These are phyloP conservation scores for Chernovozyma sophiae-reginae DNA, from an alignment of 1,139 yeast species.

Conservation along the genomic window DNA sequence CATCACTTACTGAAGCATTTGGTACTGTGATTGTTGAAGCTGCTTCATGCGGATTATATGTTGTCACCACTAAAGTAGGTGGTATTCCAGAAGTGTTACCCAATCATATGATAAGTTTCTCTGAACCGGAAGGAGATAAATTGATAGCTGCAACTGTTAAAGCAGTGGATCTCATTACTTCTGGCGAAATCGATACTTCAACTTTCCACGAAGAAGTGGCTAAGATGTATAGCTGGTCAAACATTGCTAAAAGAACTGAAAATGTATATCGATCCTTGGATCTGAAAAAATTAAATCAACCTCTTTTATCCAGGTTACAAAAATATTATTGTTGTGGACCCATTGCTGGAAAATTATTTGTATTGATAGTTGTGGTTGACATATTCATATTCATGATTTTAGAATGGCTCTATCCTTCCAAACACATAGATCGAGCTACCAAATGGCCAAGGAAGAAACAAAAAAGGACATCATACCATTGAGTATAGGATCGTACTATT, in stretches of 20 bases:
- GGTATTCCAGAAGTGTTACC: conserved; percentile 98
- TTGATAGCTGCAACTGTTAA: conserved; percentile 62
- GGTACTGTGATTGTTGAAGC: conserved; percentile 98
- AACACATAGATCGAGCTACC: conserved; percentile 61
- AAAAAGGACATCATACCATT: neutral
- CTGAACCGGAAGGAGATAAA: conserved; percentile 79
- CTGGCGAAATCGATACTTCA: conserved; percentile 63
- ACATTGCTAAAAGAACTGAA: conserved; percentile 84
- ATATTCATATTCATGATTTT: conserved; percentile 57
- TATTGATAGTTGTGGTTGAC: conserved; percentile 76
- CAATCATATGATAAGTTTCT: conserved; percentile 86
- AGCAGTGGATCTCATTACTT: conserved; percentile 58
- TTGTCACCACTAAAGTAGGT: conserved; percentile 94
- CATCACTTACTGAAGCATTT: conserved; percentile 94
- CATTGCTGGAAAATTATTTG: conserved; percentile 82
- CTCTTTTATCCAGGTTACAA: conserved; percentile 46
- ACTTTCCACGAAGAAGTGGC: conserved; percentile 75
- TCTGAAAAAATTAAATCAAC: conserved; percentile 38
- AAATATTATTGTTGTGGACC: conserved; percentile 72
- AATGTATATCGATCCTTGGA: conserved; percentile 65
- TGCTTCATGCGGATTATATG: conserved; percentile 90
- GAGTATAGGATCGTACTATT: no score
- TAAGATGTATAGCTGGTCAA: conserved; percentile 88
- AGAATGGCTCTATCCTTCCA: conserved; percentile 68
- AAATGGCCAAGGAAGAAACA: conserved; percentile 63